Evolutionary conservation across 2,329 filamentous ascomycete genomes (phyloP).

Genomic region (Alternaria gaisen): DNA sequence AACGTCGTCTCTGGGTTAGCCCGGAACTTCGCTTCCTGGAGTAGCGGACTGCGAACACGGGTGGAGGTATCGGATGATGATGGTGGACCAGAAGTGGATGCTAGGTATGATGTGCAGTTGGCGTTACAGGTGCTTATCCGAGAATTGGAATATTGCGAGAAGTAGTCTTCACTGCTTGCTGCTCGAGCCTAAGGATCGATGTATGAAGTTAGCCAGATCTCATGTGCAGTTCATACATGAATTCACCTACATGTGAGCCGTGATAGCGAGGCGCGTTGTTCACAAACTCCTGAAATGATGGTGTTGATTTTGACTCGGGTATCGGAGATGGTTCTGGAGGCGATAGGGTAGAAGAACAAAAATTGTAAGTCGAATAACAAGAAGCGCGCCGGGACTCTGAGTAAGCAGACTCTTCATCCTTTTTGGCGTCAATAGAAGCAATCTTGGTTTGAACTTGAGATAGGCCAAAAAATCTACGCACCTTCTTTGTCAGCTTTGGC

Average conservation of each 20-base stretch:
- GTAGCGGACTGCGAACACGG: constrained; percentile 25
- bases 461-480: constrained; percentile 16
- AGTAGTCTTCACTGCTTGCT: constrained; percentile 22
- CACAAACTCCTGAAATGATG: not conserved
- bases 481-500: constrained; percentile 10
- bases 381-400: constrained; percentile 11
- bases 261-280: not conserved
- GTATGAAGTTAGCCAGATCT: no score
- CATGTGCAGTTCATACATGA: no score
- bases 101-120: constrained; percentile 3
- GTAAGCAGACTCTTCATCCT: constrained; percentile 13
- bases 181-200: not conserved
- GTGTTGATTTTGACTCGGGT: not conserved
- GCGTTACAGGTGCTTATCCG: not conserved
- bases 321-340: not conserved
- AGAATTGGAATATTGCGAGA: not conserved
- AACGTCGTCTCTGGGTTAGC: constrained; percentile 32
- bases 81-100: not conserved
- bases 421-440: constrained; percentile 4
- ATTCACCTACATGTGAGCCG: not conserved
- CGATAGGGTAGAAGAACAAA: constrained; percentile 13
- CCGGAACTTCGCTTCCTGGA: constrained; percentile 13
- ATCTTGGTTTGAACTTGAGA: constrained; percentile 14
- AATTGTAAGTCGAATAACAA: constrained; percentile 13
- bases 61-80: constrained; percentile 6